phyloP scores from a whole-genome alignment of 139 green algal species.

The Chlorella ohadii region DNA sequence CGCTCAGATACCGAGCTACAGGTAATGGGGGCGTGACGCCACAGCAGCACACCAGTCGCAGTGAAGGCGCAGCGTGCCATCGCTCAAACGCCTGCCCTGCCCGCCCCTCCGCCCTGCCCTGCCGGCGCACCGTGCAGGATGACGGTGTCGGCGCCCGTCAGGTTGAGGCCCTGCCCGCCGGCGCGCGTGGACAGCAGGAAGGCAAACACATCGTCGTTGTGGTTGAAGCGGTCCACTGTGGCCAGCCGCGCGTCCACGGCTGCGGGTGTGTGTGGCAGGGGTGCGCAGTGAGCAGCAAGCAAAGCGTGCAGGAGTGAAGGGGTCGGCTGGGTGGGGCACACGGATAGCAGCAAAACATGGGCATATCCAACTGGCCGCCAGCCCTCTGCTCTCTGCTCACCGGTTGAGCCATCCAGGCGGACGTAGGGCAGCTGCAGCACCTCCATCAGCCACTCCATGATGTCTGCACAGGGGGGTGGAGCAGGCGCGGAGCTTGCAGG shows the following conservation, averaged over 20 bases:
- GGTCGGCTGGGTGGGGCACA: too few relatives aligned
- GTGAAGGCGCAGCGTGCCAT: not conserved
- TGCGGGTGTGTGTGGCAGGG: not conserved
- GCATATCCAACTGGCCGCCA: too few relatives aligned
- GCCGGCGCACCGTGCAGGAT: constrained; percentile 80
- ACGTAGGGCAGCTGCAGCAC: constrained; percentile 72
- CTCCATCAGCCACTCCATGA: constrained; percentile 90
- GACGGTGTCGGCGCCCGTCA: constrained; percentile 95
- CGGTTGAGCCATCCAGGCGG: constrained; percentile 88
- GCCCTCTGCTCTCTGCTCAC: constrained; percentile 6
- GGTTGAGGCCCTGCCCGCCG: constrained; percentile 94
- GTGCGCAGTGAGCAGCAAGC: too few relatives aligned
- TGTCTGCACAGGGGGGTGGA: constrained; percentile 54
- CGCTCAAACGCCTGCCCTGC: not conserved
- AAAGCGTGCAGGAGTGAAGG: too few relatives aligned
- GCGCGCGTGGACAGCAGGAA: constrained; percentile 96
- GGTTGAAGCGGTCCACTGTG: constrained; percentile 87
- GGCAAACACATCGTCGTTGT: constrained; percentile 77
- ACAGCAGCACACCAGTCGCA: too few relatives aligned
- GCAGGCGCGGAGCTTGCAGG: too few relatives aligned
- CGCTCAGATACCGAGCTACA: too few relatives aligned
- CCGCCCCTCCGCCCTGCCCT: not conserved
- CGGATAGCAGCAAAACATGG: too few relatives aligned
- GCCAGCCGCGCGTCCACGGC: constrained; percentile 81
- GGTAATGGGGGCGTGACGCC: too few relatives aligned